Percentiles rank a stretch among this genome's conserved stretches.
phyloP scores from a whole-genome alignment of 2,329 filamentous ascomycete species.

The Spiromastix sp. region DNA sequence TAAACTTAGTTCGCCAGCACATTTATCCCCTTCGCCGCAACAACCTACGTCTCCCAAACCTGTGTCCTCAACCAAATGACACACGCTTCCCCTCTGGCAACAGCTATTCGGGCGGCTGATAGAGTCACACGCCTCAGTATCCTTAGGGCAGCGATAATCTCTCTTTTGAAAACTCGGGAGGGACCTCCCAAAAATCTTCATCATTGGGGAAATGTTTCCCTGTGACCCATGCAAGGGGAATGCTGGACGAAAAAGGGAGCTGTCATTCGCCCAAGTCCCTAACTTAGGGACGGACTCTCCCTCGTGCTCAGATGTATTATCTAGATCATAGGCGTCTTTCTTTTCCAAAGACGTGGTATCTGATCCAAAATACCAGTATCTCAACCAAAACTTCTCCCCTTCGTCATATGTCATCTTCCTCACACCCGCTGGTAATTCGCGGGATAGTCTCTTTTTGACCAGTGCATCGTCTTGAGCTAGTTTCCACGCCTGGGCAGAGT shows the following conservation, averaged over 20 bases:
- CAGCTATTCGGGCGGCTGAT: constrained; percentile 50
- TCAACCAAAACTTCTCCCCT: constrained; percentile 38
- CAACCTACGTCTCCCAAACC: constrained; percentile 50
- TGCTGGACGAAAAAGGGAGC: constrained; percentile 11
- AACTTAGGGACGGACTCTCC: too few species aligned
- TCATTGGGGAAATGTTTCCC: not conserved
- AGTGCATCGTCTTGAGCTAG: constrained; percentile 14
- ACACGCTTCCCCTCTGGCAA: constrained; percentile 43
- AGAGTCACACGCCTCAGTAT: constrained; percentile 42
- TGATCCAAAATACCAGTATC: constrained; percentile 36
- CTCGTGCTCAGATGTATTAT: too few species aligned
- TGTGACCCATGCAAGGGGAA: constrained; percentile 15
- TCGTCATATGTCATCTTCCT: constrained; percentile 37
- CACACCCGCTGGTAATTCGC: constrained; percentile 20
- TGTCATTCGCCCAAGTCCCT: constrained; percentile 7
- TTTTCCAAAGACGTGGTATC: too few species aligned
- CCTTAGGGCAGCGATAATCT: constrained; percentile 48
- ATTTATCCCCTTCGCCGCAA: constrained; percentile 44
- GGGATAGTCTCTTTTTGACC: constrained; percentile 20
- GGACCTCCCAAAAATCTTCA: not conserved
- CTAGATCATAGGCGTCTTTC: too few species aligned
- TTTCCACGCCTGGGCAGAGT: not conserved
- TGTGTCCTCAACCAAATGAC: constrained; percentile 43
- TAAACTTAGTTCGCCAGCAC: constrained; percentile 39
- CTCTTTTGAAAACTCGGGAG: constrained; percentile 21